Evolutionary conservation across 257 asterid species (phyloP), one percentile per base, ranked within the genome.

Genomic region (Oldenlandia corymbosa): DNA sequence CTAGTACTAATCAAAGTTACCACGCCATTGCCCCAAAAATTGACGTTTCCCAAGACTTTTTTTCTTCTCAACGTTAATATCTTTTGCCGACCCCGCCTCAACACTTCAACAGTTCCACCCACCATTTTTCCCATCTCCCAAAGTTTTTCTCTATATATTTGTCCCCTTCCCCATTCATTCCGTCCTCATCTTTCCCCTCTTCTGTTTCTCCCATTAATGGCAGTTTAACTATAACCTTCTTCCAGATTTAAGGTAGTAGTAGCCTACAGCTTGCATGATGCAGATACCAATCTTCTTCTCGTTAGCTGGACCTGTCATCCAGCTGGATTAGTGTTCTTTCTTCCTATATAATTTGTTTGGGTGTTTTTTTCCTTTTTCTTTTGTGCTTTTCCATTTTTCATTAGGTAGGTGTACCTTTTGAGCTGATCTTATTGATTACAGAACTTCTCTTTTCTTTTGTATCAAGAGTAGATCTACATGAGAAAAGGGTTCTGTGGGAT

Each of bases 21-120:
- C 57, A 58, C 31, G 46, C 58, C n/a, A n/a, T n/a, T n/a, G n/a
- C n/a, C n/a, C 73, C 54, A 37, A 71, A 50, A 13, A n/a, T n/a
- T 55, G 74, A 73, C 72, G 64, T 60, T 82, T 75, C 75, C 76
- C 79, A 54, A 72, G 68, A 67, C 80, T 32, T 66, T 54, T 77
- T 70, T 75, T n/a, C n/a, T n/a, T n/a, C n/a, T n/a, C 77, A 64
- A 52, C 66, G 58, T 42, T 5, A 30, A 55, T 43, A 63, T 60
- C 68, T 53, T 26, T 41, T 43, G 60, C 71, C 64, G 28, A 55
- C 71, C 41, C 63, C 21, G 21, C 61, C 17, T 5, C 32, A 14
- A 36, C 43, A 5, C 2, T 17, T 30, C 41, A 1, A 45, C 50
- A 45, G 50, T 12, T 43, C 65, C 46, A 62, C 77, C 71, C 77